These are phyloP conservation scores for Silene coronaria DNA, from an alignment of 179 eudicot species.

Conservation along the genomic window DNA sequence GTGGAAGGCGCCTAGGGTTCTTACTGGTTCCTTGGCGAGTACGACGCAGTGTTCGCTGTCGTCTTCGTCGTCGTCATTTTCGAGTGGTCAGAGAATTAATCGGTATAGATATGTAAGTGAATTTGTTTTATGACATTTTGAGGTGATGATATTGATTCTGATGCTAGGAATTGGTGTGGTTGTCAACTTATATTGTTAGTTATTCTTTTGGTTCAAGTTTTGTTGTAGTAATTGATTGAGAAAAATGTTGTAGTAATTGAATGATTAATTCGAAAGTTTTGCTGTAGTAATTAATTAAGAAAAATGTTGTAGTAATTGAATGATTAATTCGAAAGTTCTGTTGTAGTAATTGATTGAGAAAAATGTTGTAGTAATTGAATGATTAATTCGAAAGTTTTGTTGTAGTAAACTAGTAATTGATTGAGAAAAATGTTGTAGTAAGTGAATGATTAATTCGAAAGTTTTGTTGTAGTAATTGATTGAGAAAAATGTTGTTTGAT, in stretches of 20 bases:
- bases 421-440: not conserved
- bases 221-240: not conserved
- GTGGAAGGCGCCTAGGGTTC: slow-evolving; percentile 80
- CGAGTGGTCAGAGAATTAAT: slow-evolving; percentile 30
- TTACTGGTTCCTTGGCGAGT: slow-evolving; percentile 80
- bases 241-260: not conserved
- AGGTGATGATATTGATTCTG: not conserved
- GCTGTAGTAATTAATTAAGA: not conserved
- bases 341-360: not conserved
- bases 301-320: not conserved
- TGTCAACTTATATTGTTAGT: not conserved
- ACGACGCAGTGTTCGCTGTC: slow-evolving; percentile 47
- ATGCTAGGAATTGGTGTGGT: not conserved
- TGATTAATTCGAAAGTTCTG: not conserved
- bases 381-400: not conserved
- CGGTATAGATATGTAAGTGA: slow-evolving; percentile 41
- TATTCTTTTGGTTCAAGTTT: not conserved
- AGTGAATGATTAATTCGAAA: not conserved
- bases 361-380: not conserved
- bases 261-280: not conserved
- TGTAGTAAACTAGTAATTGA: not conserved
- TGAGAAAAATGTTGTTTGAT: not conserved
- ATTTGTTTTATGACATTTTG: not conserved
- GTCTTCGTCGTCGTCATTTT: slow-evolving; percentile 20
- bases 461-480: not conserved